A percentile compares a stretch with the other conserved stretches of the same genome.
phyloP scores from a whole-genome alignment of 768 basidiomycete species.

The Lyophyllum shimeji region DNA sequence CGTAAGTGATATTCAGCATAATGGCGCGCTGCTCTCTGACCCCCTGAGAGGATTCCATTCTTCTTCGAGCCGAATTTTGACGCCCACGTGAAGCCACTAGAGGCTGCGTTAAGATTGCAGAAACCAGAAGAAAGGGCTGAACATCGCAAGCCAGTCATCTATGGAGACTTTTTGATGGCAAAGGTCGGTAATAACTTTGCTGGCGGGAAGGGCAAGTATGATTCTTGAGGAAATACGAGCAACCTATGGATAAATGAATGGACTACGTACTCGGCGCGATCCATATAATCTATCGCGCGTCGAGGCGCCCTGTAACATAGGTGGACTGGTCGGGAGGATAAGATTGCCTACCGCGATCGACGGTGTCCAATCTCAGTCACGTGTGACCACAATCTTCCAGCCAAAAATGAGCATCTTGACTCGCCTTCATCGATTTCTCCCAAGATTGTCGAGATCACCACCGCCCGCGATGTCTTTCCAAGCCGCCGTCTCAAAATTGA shows the following conservation, averaged over 20 bases:
- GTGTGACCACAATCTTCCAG: constrained; percentile 8
- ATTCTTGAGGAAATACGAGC: constrained; percentile 4
- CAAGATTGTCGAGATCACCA: constrained; percentile 31
- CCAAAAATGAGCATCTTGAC: constrained; percentile 30
- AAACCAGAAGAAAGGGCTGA: constrained; percentile 18
- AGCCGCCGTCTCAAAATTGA: constrained; percentile 45
- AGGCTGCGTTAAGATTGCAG: constrained; percentile 52
- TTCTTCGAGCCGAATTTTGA: constrained; percentile 93
- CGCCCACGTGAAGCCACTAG: constrained; percentile 65
- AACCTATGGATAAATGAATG: neutral
- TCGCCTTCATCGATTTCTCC: constrained; percentile 39
- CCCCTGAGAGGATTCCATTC: constrained; percentile 69
- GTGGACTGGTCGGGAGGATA: no score
- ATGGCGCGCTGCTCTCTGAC: neutral
- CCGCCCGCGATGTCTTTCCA: constrained; percentile 51
- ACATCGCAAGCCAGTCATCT: constrained; percentile 49
- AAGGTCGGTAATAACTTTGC: constrained; percentile 81
- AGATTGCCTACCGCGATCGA: neutral
- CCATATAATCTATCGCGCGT: no score
- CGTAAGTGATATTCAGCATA: constrained; percentile 44
- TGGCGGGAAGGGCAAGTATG: constrained; percentile 38
- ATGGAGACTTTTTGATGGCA: constrained; percentile 73
- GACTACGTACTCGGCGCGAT: no score
- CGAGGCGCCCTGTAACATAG: no score
- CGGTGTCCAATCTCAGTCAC: constrained; percentile 9